A percentile compares a stretch with the other conserved stretches of the same genome.
Evolutionary conservation across 2,329 filamentous ascomycete genomes (phyloP).

Genomic region (Septoria petroselini): DNA sequence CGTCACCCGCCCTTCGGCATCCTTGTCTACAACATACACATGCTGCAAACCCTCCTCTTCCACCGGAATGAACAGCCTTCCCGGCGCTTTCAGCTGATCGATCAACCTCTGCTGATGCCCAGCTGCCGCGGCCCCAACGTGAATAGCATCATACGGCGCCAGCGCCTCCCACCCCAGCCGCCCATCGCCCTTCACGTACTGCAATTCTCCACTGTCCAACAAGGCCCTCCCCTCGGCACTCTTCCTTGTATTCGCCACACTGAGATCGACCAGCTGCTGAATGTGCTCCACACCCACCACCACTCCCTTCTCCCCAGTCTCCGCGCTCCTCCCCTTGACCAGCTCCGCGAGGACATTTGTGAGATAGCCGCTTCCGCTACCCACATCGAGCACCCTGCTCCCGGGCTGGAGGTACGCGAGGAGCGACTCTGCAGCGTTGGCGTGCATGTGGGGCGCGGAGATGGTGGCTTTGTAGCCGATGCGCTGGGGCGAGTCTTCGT

Average conservation of each 20-base stretch:
- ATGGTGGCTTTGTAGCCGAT: constrained; percentile 69
- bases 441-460: constrained; percentile 71
- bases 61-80: constrained; percentile 76
- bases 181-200: constrained; percentile 70
- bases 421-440: constrained; percentile 61
- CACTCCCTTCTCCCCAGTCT: constrained; percentile 37
- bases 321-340: constrained; percentile 43
- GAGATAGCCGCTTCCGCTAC: constrained; percentile 63
- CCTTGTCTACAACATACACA: constrained; percentile 73
- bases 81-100: constrained; percentile 74
- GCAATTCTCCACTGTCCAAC: constrained; percentile 61
- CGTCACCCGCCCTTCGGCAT: constrained; percentile 58
- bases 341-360: constrained; percentile 85
- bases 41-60: constrained; percentile 59
- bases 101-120: constrained; percentile 70
- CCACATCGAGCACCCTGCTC: constrained; percentile 50
- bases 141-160: constrained; percentile 81
- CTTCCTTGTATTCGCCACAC: constrained; percentile 44
- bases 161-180: constrained; percentile 47
- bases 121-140: constrained; percentile 83
- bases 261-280: constrained; percentile 45
- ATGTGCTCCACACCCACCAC: constrained; percentile 53
- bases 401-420: constrained; percentile 56
- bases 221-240: constrained; percentile 51
- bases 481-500: constrained; percentile 67